Evolutionary conservation across 495 filamentous ascomycete species (phyloP), one percentile per base, ranked within the genome.

Genomic region (Penicillium soppii): DNA sequence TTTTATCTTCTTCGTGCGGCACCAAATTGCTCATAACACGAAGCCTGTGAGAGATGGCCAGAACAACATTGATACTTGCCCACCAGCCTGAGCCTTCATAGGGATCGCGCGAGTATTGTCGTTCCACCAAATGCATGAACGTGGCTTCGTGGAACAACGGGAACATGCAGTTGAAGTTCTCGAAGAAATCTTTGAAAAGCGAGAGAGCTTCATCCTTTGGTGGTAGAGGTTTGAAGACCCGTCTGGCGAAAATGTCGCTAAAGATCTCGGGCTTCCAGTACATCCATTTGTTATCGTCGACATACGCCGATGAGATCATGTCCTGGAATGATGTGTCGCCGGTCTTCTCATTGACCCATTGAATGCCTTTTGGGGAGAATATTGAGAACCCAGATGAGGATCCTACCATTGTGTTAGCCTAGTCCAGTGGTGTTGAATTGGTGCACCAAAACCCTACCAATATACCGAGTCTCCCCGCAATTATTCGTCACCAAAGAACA

Each of bases 151-250:
- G 94, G 64, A 95, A 98, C 3, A 98, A 78, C 37, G 94, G 94
- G 65, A 97, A 95, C 81, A 97, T 89, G 83, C 90, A 91, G 72
- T 98, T 98, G 76, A 98, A 97, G 68, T 96, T 96, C 62, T 92
- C 89, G 59, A 98, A 98, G 65, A 84, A 98, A 63, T 98, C 94
- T 66, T 87, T 91, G 49, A 94, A 82, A 38, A 95, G 77, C 8
- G 88, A 92, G 41, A 89, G 62, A 19, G 86, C 88, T 72, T 94
- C 89, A 16, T 84, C 78, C 67, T 91, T 91, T 1, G 88, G 76
- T 8, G 94, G 94, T 27, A 97, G 70, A 36, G 81, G 88, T 54
- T 83, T 83, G 76, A 88, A 96, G 8, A 95, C 81, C n/a, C 85
- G 86, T 33, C 90, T 83, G 26, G 81, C 81, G 72, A 98, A 97